Evolutionary conservation across 371 early-diverging fungal species (phyloP), one percentile per base, ranked within the genome.

Genomic region (Apophysomyces trapeziformis): DNA sequence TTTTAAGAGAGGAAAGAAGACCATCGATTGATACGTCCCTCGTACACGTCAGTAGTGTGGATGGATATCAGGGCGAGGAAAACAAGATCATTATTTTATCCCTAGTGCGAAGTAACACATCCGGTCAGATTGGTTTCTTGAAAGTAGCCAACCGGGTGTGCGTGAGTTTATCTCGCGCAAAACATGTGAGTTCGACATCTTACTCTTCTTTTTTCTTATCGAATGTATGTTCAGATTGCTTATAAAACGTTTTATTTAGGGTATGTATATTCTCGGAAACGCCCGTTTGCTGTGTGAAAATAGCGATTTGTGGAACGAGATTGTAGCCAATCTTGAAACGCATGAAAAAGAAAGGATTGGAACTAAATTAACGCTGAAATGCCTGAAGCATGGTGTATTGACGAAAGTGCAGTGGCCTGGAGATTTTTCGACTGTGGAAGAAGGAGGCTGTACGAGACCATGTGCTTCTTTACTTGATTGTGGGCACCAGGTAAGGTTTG

Each of bases 1-100:
- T 57, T 2, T 61, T 87, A 21, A 73, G 80, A 0, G 77, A 75
- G 0, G 83, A 80, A 41, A 59, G 73, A 35, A 57, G 69, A 7
- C 46, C 60, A 0, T 66, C 70, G 35, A 46, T 78, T 2, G 79
- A 77, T 41, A 60, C 71, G 0, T 62, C 71, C 0, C 39, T 56
- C 0, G 77, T 91, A 39, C 76, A 80, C 4, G 83, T 92, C 1
- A 82, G 86, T 18, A 92, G 93, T 47, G 90, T 93, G 5, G 93
- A 92, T 73, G 90, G 91, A 6, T 95, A 89, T 63, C 92, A 95
- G 71, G 93, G 93, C 47, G 88, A 89, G 64, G 90, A 90, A 69
- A 85, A 85, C 63, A 91, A 92, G 43, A 87, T 92, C 39, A 90
- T 92, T 62, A 85, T 93, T 36, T 56, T 93, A 37, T 89, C 91